These are phyloP conservation scores for Amphibolis antarctica DNA, from an alignment of 106 monocot genomes.

Conservation along the genomic window DNA sequence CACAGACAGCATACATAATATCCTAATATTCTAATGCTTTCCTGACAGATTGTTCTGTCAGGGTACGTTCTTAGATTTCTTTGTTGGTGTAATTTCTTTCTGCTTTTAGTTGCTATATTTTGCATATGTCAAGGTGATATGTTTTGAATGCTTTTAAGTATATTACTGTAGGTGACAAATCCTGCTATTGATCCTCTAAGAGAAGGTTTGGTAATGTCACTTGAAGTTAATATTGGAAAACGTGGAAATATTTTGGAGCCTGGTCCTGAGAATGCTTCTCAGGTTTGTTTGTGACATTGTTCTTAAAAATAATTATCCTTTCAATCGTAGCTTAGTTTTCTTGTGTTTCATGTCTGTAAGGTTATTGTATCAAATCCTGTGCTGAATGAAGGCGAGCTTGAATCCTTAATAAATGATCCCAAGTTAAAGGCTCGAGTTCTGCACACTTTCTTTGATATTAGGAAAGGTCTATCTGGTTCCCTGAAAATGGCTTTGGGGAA, in stretches of 20 bases:
- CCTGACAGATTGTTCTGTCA: too few relatives aligned
- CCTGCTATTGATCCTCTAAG: conserved; percentile 96
- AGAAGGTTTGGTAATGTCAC: conserved; percentile 98
- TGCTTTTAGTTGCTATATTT: too few relatives aligned
- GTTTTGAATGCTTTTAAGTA: too few relatives aligned
- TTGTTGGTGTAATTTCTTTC: too few relatives aligned
- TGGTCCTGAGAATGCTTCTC: conserved; percentile 91
- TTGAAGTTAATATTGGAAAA: conserved; percentile 91
- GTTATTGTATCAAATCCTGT: conserved; percentile 75
- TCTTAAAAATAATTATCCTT: background rate
- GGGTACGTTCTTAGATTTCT: too few relatives aligned
- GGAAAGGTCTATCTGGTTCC: conserved; percentile 79
- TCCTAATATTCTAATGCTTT: too few relatives aligned
- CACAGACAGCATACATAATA: too few relatives aligned
- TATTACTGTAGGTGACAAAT: conserved; percentile 67
- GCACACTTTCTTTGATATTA: conserved; percentile 79
- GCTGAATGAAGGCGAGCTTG: conserved; percentile 95
- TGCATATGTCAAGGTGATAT: too few relatives aligned
- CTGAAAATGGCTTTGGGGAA: conserved; percentile 42
- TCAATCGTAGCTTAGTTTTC: conserved; percentile 5
- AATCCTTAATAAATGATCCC: conserved; percentile 64
- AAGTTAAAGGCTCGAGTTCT: conserved; percentile 52
- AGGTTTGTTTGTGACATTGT: conserved; percentile 40
- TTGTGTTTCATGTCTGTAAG: conserved; percentile 17
- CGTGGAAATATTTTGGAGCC: conserved; percentile 83